phyloP scores from a whole-genome alignment of 768 basidiomycete species.

The Rhodotorula diobovata region DNA sequence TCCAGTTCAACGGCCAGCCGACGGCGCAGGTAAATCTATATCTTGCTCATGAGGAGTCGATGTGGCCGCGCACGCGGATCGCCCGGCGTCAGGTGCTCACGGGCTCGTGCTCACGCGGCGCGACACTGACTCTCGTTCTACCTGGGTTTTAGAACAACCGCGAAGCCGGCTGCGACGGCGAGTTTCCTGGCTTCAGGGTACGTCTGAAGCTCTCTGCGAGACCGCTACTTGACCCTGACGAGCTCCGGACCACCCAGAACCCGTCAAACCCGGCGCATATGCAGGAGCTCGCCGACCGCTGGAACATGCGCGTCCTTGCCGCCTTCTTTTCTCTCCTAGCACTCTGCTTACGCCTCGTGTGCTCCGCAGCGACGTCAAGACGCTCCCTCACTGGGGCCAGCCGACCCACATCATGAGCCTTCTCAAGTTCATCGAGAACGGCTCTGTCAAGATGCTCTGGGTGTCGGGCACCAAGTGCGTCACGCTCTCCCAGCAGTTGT shows the following conservation, averaged over 20 bases:
- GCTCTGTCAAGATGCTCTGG: conserved; percentile 40
- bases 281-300: conserved; percentile 37
- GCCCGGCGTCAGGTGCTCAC: too few species aligned
- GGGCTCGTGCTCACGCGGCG: too few species aligned
- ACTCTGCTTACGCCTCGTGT: background rate
- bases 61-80: too few species aligned
- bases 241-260: background rate
- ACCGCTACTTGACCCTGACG: background rate
- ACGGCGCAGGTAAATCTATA: conserved; percentile 29
- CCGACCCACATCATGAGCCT: conserved; percentile 39
- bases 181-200: conserved; percentile 40
- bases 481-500: background rate
- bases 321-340: background rate
- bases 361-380: conserved; percentile 12
- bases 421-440: conserved; percentile 36
- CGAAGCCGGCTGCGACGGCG: conserved; percentile 41
- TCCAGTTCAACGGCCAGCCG: conserved; percentile 42
- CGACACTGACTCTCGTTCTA: background rate
- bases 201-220: background rate
- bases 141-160: conserved; percentile 30
- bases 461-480: conserved; percentile 36
- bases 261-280: conserved; percentile 22
- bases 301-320: conserved; percentile 27
- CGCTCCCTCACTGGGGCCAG: conserved; percentile 33
- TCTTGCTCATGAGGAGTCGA: too few species aligned